Evolutionary conservation across 805 yeast genomes (phyloP).

Genomic region (Yarrowia yakushimensis): DNA sequence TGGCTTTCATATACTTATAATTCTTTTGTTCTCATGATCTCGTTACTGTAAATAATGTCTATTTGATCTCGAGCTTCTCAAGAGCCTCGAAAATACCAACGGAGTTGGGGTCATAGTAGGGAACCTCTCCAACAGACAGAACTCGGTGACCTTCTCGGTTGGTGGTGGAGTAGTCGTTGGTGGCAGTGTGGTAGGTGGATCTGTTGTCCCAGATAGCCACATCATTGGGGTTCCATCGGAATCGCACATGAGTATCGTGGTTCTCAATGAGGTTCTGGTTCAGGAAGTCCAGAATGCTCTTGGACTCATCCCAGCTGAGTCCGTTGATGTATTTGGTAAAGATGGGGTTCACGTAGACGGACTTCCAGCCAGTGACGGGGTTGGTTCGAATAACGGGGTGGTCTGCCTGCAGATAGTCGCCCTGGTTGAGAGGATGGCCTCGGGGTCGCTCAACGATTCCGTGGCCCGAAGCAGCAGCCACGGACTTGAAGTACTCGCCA

Average conservation of each 20-base stretch:
- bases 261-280: slow-evolving; percentile 49
- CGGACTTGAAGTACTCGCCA: slow-evolving; percentile 30
- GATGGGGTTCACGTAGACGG: slow-evolving; percentile 51
- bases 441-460: slow-evolving; percentile 29
- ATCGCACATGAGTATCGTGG: slow-evolving; percentile 34
- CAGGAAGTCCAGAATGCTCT: slow-evolving; percentile 46
- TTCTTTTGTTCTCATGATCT: background rate
- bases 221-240: slow-evolving; percentile 60
- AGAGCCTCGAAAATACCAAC: background rate
- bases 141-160: slow-evolving; percentile 9
- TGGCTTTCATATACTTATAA: too few relatives aligned
- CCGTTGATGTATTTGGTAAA: slow-evolving; percentile 53
- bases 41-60: background rate
- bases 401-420: slow-evolving; percentile 32
- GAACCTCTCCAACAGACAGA: slow-evolving; percentile 19
- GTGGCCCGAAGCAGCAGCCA: slow-evolving; percentile 23
- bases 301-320: slow-evolving; percentile 49
- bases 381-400: slow-evolving; percentile 65
- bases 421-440: slow-evolving; percentile 36
- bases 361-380: slow-evolving; percentile 64
- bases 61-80: background rate
- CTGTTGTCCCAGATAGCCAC: slow-evolving; percentile 81
- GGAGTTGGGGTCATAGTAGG: slow-evolving; percentile 11
- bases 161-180: slow-evolving; percentile 46
- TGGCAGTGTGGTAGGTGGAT: slow-evolving; percentile 59